Evolutionary conservation across 1,139 yeast genomes (phyloP).

Genomic region (Petasospora fabianii): DNA sequence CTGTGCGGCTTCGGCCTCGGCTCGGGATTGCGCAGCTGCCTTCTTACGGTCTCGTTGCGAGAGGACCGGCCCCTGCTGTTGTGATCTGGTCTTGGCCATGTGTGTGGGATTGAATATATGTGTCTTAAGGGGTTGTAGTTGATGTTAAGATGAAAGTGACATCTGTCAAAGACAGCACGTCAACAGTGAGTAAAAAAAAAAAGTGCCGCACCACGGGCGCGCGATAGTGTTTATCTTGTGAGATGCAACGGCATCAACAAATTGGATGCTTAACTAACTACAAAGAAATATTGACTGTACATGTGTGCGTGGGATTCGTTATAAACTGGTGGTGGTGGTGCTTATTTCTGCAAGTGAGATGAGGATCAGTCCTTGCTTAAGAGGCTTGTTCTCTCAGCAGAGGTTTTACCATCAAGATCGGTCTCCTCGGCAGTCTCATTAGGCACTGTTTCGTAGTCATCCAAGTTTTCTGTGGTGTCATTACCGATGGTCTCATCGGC

Average conservation of each 20-base stretch:
- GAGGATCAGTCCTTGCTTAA: constrained; percentile 16
- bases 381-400: constrained; percentile 24
- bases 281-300: not conserved
- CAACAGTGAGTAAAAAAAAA: not conserved
- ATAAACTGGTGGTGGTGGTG: too few species aligned
- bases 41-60: constrained; percentile 23
- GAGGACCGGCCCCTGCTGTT: constrained; percentile 17
- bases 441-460: constrained; percentile 22
- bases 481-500: not conserved
- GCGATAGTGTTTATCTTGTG: not conserved
- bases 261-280: too few species aligned
- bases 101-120: too few species aligned
- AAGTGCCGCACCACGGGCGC: not conserved
- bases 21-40: constrained; percentile 11
- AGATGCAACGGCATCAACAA: not conserved
- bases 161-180: not conserved
- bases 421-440: constrained; percentile 13
- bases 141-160: too few species aligned
- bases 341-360: too few species aligned
- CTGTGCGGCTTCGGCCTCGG: constrained; percentile 6
- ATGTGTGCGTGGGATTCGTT: too few species aligned
- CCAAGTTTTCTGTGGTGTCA: constrained; percentile 3
- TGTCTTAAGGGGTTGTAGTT: not conserved
- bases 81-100: constrained; percentile 12
- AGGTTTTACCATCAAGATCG: constrained; percentile 7